phyloP scores from a whole-genome alignment of 768 basidiomycete genomes.

The Punctularia strigosozonata region DNA sequence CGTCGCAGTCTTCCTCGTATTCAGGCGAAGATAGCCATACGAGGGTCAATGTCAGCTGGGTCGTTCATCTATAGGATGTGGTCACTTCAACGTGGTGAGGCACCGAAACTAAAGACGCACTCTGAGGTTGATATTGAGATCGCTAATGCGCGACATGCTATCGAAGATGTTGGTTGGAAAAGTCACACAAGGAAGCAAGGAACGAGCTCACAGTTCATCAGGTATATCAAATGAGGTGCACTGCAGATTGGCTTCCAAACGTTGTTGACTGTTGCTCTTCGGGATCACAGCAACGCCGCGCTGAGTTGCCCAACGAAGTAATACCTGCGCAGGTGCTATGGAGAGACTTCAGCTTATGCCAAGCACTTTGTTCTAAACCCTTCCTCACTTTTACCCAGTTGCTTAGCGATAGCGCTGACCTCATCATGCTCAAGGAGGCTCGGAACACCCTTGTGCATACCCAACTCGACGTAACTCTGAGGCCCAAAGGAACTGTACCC shows the following conservation, averaged over 20 bases:
- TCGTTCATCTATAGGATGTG: slow-evolving; percentile 44
- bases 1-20: not conserved
- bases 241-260: slow-evolving; percentile 33
- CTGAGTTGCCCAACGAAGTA: slow-evolving; percentile 40
- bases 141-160: slow-evolving; percentile 47
- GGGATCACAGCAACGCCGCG: slow-evolving; percentile 37
- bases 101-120: slow-evolving; percentile 25
- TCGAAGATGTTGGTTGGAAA: too few relatives aligned
- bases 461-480: slow-evolving; percentile 53
- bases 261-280: slow-evolving; percentile 28
- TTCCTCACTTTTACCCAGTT: slow-evolving; percentile 40
- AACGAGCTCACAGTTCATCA: too few relatives aligned
- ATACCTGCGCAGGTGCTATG: slow-evolving; percentile 28
- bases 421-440: slow-evolving; percentile 41
- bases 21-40: slow-evolving; percentile 63
- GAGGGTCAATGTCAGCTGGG: slow-evolving; percentile 54
- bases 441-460: slow-evolving; percentile 36
- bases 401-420: slow-evolving; percentile 32
- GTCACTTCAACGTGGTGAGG: slow-evolving; percentile 4
- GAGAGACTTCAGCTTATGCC: not conserved
- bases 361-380: not conserved
- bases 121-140: slow-evolving; percentile 50
- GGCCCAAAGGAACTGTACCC: slow-evolving; percentile 48
- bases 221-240: slow-evolving; percentile 37
- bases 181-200: too few relatives aligned